Evolutionary conservation across 345 rosid genomes (phyloP).

Genomic region (Citrus glauca): DNA sequence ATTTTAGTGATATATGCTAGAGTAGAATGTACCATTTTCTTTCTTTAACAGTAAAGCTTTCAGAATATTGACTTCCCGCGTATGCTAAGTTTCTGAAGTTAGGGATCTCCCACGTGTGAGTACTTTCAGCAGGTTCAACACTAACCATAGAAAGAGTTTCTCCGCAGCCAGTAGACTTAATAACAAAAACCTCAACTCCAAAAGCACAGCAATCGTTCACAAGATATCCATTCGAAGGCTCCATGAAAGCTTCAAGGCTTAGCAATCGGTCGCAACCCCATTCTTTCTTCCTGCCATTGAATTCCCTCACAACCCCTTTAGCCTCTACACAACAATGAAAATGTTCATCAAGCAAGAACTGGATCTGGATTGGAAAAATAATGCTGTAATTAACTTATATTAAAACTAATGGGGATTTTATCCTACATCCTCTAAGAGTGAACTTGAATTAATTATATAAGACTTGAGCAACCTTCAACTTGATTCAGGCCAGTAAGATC

Average conservation of each 20-base stretch:
- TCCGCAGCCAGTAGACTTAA: not conserved
- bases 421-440: no score
- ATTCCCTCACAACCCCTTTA: not conserved
- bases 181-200: conserved; percentile 15
- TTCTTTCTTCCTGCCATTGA: not conserved
- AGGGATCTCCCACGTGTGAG: not conserved
- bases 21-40: not conserved
- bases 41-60: not conserved
- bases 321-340: conserved; percentile 1
- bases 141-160: conserved; percentile 4
- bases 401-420: no score
- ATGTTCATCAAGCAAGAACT: no score
- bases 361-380: no score
- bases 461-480: no score
- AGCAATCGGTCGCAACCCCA: conserved; percentile 17
- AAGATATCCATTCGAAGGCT: not conserved
- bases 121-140: not conserved
- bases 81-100: not conserved
- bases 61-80: not conserved
- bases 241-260: not conserved
- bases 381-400: no score
- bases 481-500: no score
- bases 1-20: no score
- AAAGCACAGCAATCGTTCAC: conserved; percentile 9
- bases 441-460: no score